A percentile compares a stretch with the other conserved stretches of the same genome.
Conservation (phyloP, 805 yeast species). For the Candida alai region DNA sequence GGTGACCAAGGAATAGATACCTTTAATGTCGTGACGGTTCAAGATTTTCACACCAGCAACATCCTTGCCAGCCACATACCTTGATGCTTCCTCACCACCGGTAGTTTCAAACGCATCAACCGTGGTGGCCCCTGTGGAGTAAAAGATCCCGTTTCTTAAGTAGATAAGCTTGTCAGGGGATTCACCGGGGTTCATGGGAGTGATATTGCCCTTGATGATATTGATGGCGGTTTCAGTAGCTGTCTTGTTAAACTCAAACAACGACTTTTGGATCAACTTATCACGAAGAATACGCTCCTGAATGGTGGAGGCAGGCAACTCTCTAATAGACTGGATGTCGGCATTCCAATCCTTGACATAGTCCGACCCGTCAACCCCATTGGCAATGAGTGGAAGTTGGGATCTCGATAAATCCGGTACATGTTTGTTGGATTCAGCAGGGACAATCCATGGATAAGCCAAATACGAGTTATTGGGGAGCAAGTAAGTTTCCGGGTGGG, state of each 20-base stretch:
- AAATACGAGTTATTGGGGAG: conserved; percentile 60
- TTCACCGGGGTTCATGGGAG: conserved; percentile 80
- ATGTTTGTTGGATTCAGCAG: conserved; percentile 8
- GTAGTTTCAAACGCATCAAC: conserved; percentile 57
- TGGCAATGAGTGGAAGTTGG: conserved; percentile 50
- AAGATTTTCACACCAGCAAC: conserved; percentile 65
- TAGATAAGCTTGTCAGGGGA: conserved; percentile 58
- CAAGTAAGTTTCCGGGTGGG: conserved; percentile 53
- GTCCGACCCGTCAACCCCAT: conserved; percentile 60
- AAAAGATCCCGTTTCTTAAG: conserved; percentile 81
- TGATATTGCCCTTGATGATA: conserved; percentile 67
- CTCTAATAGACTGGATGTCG: conserved; percentile 80
- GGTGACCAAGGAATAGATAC: conserved; percentile 70
- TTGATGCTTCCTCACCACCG: conserved; percentile 86
- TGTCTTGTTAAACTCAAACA: conserved; percentile 70
- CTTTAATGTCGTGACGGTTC: conserved; percentile 60
- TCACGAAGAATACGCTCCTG: conserved; percentile 74
- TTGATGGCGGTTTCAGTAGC: conserved; percentile 80
- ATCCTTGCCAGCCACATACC: conserved; percentile 77
- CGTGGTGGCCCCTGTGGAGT: conserved; percentile 67
- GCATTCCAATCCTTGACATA: conserved; percentile 80
- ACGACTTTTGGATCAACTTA: conserved; percentile 62
- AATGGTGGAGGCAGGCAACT: conserved; percentile 55
- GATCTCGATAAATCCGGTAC: conserved; percentile 57
- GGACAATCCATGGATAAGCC: conserved; percentile 77